Evolutionary conservation across 2,329 filamentous ascomycete genomes (phyloP).

Genomic region (Phyllosticta paracitricarpa): DNA sequence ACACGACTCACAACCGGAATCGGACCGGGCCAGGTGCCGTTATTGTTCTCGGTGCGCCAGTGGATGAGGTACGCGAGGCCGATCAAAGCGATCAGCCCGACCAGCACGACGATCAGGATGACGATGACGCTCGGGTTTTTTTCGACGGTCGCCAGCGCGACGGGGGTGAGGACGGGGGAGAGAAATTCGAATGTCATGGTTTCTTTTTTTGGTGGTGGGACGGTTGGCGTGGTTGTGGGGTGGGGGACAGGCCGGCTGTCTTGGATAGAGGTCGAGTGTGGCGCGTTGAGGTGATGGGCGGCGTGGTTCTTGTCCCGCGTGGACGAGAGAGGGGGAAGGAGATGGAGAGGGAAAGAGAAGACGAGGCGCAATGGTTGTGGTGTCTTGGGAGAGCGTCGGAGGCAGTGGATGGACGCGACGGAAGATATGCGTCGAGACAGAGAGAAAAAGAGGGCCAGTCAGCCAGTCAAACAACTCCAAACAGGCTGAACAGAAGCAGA

Average conservation of each 20-base stretch:
- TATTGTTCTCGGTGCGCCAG: constrained; percentile 10
- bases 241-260: constrained; percentile 1
- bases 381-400: too few relatives aligned
- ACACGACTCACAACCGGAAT: not conserved
- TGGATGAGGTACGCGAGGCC: constrained; percentile 6
- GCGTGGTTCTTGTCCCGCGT: too few relatives aligned
- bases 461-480: too few relatives aligned
- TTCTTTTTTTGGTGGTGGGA: not conserved
- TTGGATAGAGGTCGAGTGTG: not conserved
- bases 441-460: too few relatives aligned
- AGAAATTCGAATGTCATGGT: constrained; percentile 13
- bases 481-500: too few relatives aligned
- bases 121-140: constrained; percentile 11
- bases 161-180: constrained; percentile 12
- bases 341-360: too few relatives aligned
- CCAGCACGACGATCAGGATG: constrained; percentile 10
- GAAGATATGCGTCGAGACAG: too few relatives aligned
- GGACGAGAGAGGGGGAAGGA: too few relatives aligned
- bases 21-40: constrained; percentile 8
- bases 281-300: too few relatives aligned
- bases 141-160: constrained; percentile 13
- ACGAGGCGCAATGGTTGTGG: too few relatives aligned
- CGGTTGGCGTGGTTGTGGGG: not conserved
- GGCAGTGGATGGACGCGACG: too few relatives aligned
- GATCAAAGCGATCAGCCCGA: constrained; percentile 2